These are phyloP conservation scores for Isoetes taiwanensis DNA, from an alignment of 75 land plant species.

Conservation along the genomic window DNA sequence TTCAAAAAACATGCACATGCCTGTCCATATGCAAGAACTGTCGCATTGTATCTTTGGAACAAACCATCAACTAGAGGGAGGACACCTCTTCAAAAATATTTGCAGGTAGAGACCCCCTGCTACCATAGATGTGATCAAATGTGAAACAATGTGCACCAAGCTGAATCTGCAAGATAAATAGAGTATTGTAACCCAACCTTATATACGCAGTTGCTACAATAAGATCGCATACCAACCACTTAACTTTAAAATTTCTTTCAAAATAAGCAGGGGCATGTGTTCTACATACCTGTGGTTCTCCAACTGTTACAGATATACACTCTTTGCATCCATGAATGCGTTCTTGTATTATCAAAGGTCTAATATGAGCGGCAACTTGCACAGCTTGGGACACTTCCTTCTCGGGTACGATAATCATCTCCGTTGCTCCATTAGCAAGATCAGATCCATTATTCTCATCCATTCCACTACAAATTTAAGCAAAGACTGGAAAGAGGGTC, in stretches of 20 bases:
- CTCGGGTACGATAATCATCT: no score
- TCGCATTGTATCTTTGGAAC: background rate
- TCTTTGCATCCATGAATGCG: slow-evolving; percentile 4
- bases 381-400: background rate
- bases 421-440: no score
- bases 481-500: no score
- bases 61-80: background rate
- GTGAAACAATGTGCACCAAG: slow-evolving; percentile 1
- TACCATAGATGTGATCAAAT: slow-evolving; percentile 6
- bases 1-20: slow-evolving; percentile 2
- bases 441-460: no score
- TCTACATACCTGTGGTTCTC: background rate
- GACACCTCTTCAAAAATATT: slow-evolving; percentile 3
- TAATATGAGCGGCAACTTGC: slow-evolving; percentile 4
- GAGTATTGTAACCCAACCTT: no score
- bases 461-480: no score
- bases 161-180: background rate
- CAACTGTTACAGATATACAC: background rate
- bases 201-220: no score
- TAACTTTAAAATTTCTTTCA: no score
- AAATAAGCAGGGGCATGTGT: no score
- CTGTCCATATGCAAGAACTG: slow-evolving; percentile 2
- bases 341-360: background rate
- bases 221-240: no score
- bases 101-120: background rate